Percentiles rank a stretch among this genome's conserved stretches.
Conservation (phyloP, 345 rosid species). For the Gossypium australe region DNA sequence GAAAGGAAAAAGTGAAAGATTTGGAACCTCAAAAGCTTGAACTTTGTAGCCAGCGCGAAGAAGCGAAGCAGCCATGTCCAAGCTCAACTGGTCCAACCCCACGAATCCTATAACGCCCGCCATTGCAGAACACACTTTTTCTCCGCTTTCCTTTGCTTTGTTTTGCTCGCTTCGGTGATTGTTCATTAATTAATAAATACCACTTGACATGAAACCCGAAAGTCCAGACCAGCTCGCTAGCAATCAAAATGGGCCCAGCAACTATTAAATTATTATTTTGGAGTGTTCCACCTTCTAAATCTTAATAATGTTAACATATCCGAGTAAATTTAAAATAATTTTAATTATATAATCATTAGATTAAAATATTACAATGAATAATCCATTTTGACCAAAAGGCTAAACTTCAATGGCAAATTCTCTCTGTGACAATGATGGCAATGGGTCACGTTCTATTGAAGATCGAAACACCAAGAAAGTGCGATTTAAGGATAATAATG, state of each 20-base stretch:
- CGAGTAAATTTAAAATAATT: no score
- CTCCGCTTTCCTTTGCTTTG: not conserved
- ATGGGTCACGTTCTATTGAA: no score
- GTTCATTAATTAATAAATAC: not conserved
- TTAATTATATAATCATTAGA: no score
- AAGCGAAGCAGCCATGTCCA: constrained; percentile 74
- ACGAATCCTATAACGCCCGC: constrained; percentile 56
- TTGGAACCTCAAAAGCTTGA: constrained; percentile 65
- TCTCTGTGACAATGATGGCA: no score
- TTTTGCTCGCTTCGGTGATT: not conserved
- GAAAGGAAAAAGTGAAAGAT: not conserved
- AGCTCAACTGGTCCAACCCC: constrained; percentile 56
- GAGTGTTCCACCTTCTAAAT: not conserved
- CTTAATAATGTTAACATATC: not conserved
- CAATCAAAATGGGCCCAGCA: not conserved
- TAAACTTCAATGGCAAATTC: no score
- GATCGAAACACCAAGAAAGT: no score
- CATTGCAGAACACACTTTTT: constrained; percentile 6
- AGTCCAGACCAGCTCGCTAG: not conserved
- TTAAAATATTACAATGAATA: no score
- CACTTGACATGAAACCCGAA: not conserved
- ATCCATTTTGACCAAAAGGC: no score
- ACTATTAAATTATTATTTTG: not conserved
- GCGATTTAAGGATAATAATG: no score
- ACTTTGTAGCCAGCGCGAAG: constrained; percentile 54